phyloP scores from a whole-genome alignment of 768 basidiomycete species.

The Psilocybe cyanescens region DNA sequence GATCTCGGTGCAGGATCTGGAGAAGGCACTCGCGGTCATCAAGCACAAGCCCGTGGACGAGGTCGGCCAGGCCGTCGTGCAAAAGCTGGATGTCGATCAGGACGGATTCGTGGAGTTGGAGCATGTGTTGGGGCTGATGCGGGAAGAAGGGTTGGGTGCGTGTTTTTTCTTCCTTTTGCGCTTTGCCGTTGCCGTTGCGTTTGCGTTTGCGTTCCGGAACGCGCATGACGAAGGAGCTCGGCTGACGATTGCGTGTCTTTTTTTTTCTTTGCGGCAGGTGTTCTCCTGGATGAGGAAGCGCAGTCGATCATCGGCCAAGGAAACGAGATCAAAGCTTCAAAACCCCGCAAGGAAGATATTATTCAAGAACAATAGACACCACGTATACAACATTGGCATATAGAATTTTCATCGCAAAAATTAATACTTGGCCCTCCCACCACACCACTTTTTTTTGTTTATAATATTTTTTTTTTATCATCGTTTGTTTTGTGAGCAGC shows the following conservation, averaged over 20 bases:
- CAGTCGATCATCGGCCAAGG: conserved; percentile 84
- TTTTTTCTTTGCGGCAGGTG: conserved; percentile 47
- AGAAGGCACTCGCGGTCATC: conserved; percentile 91
- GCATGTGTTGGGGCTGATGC: conserved; percentile 88
- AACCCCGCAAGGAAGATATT: conserved; percentile 96
- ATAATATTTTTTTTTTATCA: too few species aligned
- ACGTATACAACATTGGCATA: neutral
- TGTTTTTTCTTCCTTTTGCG: conserved; percentile 1
- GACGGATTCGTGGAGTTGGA: conserved; percentile 96
- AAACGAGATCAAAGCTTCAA: conserved; percentile 75
- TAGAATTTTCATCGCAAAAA: neutral
- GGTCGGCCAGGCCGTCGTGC: conserved; percentile 82
- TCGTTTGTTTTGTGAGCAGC: too few species aligned
- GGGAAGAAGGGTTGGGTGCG: conserved; percentile 84
- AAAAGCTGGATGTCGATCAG: conserved; percentile 94
- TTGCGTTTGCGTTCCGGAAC: neutral
- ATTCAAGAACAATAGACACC: conserved; percentile 62
- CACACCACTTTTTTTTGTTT: too few species aligned
- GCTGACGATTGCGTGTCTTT: conserved; percentile 2
- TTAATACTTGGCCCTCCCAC: neutral
- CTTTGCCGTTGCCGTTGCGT: neutral
- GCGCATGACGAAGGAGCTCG: conserved; percentile 8
- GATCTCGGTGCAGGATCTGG: conserved; percentile 86
- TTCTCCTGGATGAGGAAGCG: conserved; percentile 84
- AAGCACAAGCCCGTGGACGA: conserved; percentile 92